Base-by-base conservation (phyloP, 1,284 basidiomycete genomes). In the Sanghuangporus baumii region DNA sequence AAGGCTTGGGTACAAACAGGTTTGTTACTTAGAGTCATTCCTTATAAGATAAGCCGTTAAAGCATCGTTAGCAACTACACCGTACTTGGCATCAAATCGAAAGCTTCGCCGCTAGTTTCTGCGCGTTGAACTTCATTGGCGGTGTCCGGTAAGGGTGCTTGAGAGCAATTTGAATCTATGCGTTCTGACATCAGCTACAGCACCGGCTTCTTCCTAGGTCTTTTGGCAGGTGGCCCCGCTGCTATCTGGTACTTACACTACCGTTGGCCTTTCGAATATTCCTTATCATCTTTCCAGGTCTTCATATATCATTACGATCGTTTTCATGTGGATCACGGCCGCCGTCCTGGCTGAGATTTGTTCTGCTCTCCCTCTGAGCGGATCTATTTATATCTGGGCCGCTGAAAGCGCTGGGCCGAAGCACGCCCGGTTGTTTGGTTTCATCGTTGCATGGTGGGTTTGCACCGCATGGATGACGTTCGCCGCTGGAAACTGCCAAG, bases 381-480 rank as follows among this genome's bases (percentile, higher is more conserved):
- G 93, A 7, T 93, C 91, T 7, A 94, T 94, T 72, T 94, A 94
- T 74, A 86, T 93, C 62, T 94, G 93, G 93, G 89, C 91, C 0
- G 92, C 91, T 34, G 92, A 93, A 70, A 91, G 91, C 67, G 93
- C 90, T 4, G 92, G 92, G 2, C 86, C 86, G 12, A 92, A 90
- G 68, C 87, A 91, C 69, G 90, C 85, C 2, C 80, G 91, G 47
- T 88, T 94, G 73, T 84, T 93, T 67, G 93, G 91, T 1, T 94
- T 94, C 75, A 73, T 93, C 60, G 92, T 94, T 34, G 91, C 92
- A 52, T 94, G 90, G 89, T 94, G 91, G 91, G 81, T 90, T 31
- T 86, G 84, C 65, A 93, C 92, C 0, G 92, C 92, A 16, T 94
- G 93, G 93, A 93, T 93, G 83, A 93, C 91, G 0, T 94, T 93